phyloP scores from a whole-genome alignment of 495 filamentous ascomycete species.

The Durotheca rogersii region DNA sequence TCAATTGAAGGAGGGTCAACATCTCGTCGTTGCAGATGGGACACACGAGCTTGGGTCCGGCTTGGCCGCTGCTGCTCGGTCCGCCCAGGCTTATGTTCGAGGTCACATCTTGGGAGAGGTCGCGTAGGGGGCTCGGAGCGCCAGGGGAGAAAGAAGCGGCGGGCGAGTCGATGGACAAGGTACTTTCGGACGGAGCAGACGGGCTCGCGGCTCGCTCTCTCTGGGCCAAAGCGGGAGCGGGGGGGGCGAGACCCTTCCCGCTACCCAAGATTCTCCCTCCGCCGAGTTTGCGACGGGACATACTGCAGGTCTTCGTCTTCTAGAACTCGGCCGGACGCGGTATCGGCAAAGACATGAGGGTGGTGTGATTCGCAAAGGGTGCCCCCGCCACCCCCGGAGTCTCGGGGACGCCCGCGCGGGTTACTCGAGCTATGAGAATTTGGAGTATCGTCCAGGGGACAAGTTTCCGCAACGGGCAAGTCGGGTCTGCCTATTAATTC shows the following conservation, averaged over 20 bases:
- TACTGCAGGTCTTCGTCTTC: constrained; percentile 38
- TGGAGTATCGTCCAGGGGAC: background rate
- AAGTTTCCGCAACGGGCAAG: background rate
- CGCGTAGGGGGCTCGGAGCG: constrained; percentile 38
- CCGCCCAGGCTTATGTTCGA: constrained; percentile 51
- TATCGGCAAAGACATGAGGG: constrained; percentile 26
- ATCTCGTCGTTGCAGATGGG: constrained; percentile 98
- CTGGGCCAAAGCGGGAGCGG: constrained; percentile 37
- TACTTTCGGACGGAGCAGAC: constrained; percentile 54
- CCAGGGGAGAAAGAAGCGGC: constrained; percentile 36
- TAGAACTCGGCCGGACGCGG: constrained; percentile 2
- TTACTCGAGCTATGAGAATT: background rate
- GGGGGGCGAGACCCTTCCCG: constrained; percentile 72
- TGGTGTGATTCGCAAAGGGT: background rate
- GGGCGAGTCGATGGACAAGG: constrained; percentile 49
- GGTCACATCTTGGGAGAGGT: constrained; percentile 47
- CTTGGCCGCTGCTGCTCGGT: constrained; percentile 41
- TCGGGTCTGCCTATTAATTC: constrained; percentile 1
- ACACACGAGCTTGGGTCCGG: constrained; percentile 67
- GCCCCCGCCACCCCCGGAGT: background rate
- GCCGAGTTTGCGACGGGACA: constrained; percentile 82
- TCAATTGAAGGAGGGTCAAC: constrained; percentile 90
- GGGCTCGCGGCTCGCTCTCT: constrained; percentile 44
- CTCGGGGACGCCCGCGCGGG: constrained; percentile 7
- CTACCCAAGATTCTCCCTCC: constrained; percentile 86